phyloP scores from a whole-genome alignment of 2,329 filamentous ascomycete species.

The Gnomoniopsis smithogilvyi region DNA sequence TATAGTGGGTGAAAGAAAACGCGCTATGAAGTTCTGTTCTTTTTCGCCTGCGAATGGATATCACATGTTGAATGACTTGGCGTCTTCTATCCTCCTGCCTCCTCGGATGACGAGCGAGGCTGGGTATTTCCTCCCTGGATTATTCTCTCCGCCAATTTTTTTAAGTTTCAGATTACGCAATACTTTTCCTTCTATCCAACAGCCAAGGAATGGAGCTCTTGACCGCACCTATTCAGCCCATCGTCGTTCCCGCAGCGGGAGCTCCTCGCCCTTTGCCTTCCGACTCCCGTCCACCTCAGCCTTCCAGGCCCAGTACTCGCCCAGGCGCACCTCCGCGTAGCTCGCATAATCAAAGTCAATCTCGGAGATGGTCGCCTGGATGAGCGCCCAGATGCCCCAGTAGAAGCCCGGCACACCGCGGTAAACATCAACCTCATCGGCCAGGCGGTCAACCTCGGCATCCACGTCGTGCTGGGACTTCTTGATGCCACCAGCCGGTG shows the following conservation, averaged over 20 bases:
- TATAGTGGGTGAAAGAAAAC: too few species aligned
- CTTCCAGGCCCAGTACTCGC: slow-evolving; percentile 93
- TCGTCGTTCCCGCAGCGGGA: slow-evolving; percentile 72
- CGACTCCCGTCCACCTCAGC: slow-evolving; percentile 66
- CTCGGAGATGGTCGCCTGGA: slow-evolving; percentile 88
- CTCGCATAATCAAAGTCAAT: slow-evolving; percentile 96
- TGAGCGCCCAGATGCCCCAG: slow-evolving; percentile 94
- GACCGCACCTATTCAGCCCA: slow-evolving; percentile 68
- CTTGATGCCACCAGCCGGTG: slow-evolving; percentile 31
- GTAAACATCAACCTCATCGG: slow-evolving; percentile 80
- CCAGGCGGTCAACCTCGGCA: slow-evolving; percentile 65
- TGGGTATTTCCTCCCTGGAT: slow-evolving; percentile 2
- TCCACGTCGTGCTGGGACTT: slow-evolving; percentile 47
- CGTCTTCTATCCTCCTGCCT: background rate
- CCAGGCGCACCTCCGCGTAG: slow-evolving; percentile 81
- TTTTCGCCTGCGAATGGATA: too few species aligned
- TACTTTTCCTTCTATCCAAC: slow-evolving; percentile 18
- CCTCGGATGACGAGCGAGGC: background rate
- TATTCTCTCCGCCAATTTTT: background rate
- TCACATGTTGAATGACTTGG: slow-evolving; percentile 15
- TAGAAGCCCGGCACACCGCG: slow-evolving; percentile 86
- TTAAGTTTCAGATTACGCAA: background rate
- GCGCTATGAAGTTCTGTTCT: too few species aligned
- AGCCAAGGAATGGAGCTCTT: too few species aligned
- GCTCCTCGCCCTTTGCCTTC: slow-evolving; percentile 47